A percentile compares a stretch with the other conserved stretches of the same genome.
Conservation (phyloP, 208 protist genomes). For the Sergeia podlipaevii region DNA sequence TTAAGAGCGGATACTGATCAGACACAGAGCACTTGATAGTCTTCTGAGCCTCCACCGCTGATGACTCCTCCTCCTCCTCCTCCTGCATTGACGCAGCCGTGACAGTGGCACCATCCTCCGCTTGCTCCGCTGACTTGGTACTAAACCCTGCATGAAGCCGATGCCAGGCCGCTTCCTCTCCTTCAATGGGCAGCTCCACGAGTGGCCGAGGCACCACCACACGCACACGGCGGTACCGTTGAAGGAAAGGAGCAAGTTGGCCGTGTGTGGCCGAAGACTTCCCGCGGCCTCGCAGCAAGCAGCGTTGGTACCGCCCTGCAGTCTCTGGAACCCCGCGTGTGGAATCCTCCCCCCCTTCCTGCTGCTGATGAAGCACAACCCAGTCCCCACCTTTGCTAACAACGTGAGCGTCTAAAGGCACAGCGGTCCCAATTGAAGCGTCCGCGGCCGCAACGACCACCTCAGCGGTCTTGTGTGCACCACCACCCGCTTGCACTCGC, state of each 20-base stretch:
- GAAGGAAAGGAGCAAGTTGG: conserved; percentile 27
- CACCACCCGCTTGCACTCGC: neutral
- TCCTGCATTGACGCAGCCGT: conserved; percentile 1
- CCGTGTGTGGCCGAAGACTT: conserved; percentile 22
- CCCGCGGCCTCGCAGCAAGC: conserved; percentile 36
- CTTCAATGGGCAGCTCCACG: conserved; percentile 26
- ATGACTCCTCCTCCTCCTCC: neutral
- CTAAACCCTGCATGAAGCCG: neutral
- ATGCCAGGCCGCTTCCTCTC: conserved; percentile 42
- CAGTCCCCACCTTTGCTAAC: conserved; percentile 10
- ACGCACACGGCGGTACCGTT: conserved; percentile 33
- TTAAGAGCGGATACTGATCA: conserved; percentile 71
- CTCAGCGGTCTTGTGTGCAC: neutral
- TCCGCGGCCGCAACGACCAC: conserved; percentile 8
- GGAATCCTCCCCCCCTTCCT: neutral
- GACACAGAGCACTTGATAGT: conserved; percentile 48
- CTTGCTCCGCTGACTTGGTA: neutral
- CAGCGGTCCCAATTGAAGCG: conserved; percentile 29
- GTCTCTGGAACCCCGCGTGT: conserved; percentile 35
- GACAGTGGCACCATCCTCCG: neutral
- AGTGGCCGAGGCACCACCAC: conserved; percentile 59
- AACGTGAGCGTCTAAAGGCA: conserved; percentile 27
- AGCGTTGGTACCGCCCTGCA: conserved; percentile 69
- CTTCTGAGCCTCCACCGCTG: conserved; percentile 1
- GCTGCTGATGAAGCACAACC: neutral